Percentiles rank a stretch among this genome's conserved stretches.
phyloP scores from a whole-genome alignment of 257 asterid genomes.

The Solanum pinnatisectum region DNA sequence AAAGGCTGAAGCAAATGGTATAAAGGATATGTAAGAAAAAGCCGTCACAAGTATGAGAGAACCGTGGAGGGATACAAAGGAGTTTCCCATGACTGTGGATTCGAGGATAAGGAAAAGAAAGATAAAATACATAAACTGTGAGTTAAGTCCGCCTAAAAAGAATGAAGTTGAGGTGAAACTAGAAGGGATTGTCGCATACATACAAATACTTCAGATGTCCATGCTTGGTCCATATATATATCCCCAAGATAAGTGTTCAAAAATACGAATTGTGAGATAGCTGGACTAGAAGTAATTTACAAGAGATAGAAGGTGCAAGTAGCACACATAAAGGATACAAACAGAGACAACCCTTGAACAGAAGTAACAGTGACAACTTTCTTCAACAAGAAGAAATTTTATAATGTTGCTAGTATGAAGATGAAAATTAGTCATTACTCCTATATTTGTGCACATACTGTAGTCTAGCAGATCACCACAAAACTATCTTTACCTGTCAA shows the following conservation, averaged over 20 bases:
- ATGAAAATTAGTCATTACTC: not conserved
- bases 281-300: not conserved
- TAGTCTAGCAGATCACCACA: not conserved
- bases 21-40: not conserved
- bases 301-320: not conserved
- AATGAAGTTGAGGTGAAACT: not conserved
- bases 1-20: not conserved
- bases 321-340: not conserved
- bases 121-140: not conserved
- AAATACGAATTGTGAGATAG: not conserved
- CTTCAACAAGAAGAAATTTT: not conserved
- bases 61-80: not conserved
- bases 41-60: not conserved
- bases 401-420: not conserved
- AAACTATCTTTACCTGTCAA: conserved; percentile 59
- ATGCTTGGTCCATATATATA: not conserved
- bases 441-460: not conserved
- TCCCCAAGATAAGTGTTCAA: not conserved
- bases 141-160: not conserved
- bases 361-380: not conserved
- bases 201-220: not conserved
- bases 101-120: not conserved
- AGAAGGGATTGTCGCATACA: not conserved
- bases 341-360: not conserved
- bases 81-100: not conserved